Conservation (phyloP, 441 rosid genomes). For the Erodium texanum region DNA sequence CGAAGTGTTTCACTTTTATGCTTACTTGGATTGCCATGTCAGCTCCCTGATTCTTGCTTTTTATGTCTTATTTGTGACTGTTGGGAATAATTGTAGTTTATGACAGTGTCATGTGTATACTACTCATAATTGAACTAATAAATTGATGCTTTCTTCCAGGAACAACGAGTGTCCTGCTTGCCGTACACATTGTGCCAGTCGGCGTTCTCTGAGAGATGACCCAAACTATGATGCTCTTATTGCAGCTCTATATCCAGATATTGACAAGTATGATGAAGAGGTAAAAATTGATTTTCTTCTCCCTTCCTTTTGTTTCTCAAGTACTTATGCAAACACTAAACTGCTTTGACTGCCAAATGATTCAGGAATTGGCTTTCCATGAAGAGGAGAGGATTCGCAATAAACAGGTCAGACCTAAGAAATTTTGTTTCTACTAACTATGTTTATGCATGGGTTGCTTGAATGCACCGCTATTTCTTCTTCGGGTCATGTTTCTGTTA, state of each 20-base stretch:
- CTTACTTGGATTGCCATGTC: background rate
- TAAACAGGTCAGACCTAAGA: constrained; percentile 42
- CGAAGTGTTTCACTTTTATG: constrained; percentile 8
- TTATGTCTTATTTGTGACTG: background rate
- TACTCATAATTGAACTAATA: constrained; percentile 4
- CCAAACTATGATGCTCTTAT: constrained; percentile 85
- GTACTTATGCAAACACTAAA: constrained; percentile 3
- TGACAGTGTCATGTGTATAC: constrained; percentile 7
- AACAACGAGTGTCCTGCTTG: constrained; percentile 98
- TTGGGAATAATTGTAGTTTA: constrained; percentile 12
- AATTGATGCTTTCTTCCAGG: constrained; percentile 40
- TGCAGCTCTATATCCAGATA: constrained; percentile 69
- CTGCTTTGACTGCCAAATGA: constrained; percentile 12
- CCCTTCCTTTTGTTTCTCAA: constrained; percentile 3
- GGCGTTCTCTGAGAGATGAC: constrained; percentile 92
- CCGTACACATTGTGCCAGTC: constrained; percentile 95
- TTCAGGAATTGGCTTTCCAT: constrained; percentile 53
- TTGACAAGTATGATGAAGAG: constrained; percentile 75
- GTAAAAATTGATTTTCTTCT: constrained; percentile 31
- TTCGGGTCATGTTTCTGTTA: background rate
- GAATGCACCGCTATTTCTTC: constrained; percentile 12
- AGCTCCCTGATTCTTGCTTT: background rate
- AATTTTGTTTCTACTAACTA: background rate
- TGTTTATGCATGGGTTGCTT: constrained; percentile 8
- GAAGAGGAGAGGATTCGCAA: constrained; percentile 60